Conservation (phyloP, 192 early-diverging fungal species). For the Cetraspora pellucida region DNA sequence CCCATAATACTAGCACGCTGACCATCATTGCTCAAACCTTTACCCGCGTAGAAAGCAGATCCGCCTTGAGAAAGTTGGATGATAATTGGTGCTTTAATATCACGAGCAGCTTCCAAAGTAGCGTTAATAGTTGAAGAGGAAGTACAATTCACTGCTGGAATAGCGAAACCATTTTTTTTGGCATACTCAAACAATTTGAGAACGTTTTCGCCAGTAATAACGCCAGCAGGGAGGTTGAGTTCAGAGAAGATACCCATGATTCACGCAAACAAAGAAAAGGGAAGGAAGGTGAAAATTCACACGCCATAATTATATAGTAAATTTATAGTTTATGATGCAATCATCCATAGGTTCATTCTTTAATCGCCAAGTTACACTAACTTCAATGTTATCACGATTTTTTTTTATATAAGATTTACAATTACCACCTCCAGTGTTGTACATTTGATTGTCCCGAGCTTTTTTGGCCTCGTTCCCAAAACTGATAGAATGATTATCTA, state of each 20-base stretch:
- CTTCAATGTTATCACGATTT: too few relatives aligned
- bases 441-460: too few relatives aligned
- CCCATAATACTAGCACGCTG: slow-evolving; percentile 90
- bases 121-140: slow-evolving; percentile 92
- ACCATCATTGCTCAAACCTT: slow-evolving; percentile 86
- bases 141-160: slow-evolving; percentile 97
- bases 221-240: slow-evolving; percentile 81
- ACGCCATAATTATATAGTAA: too few relatives aligned
- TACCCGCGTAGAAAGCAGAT: slow-evolving; percentile 89
- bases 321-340: too few relatives aligned
- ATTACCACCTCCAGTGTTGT: too few relatives aligned
- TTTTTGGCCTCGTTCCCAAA: too few relatives aligned
- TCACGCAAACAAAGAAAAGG: background rate
- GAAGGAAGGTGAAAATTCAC: background rate
- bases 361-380: too few relatives aligned
- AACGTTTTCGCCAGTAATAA: slow-evolving; percentile 92
- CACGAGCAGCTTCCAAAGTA: slow-evolving; percentile 91
- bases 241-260: slow-evolving; percentile 71
- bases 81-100: slow-evolving; percentile 89
- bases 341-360: too few relatives aligned
- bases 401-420: too few relatives aligned
- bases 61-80: slow-evolving; percentile 97
- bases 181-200: slow-evolving; percentile 78
- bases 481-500: too few relatives aligned
- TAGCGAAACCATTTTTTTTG: slow-evolving; percentile 84